Conservation (phyloP, 176 grass and related monocot genomes). For the Pontederia paniculata region DNA sequence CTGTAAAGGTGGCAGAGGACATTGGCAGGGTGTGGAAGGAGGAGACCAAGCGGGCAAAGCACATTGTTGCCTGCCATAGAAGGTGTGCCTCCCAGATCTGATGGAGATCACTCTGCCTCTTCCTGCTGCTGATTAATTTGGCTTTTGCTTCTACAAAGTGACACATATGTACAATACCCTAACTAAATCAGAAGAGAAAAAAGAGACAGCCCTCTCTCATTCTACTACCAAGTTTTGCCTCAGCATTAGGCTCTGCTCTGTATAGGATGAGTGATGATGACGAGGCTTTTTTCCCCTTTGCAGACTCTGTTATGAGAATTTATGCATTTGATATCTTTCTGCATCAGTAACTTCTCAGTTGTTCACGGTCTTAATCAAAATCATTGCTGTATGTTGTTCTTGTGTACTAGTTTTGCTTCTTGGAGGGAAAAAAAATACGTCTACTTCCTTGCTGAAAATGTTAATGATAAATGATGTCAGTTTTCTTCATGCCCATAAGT, state of each 20-base stretch:
- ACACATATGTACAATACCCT: not conserved
- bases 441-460: no score
- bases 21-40: constrained; percentile 27
- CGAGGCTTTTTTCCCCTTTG: constrained; percentile 3
- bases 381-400: no score
- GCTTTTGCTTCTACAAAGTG: not conserved
- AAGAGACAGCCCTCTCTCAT: not conserved
- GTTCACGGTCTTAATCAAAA: no score
- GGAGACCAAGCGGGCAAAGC: constrained; percentile 27
- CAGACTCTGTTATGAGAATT: no score
- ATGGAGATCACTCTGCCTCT: constrained; percentile 1
- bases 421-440: no score
- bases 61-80: constrained; percentile 15
- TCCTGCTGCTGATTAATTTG: constrained; percentile 3
- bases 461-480: no score
- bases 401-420: no score
- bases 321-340: no score
- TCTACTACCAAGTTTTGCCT: constrained; percentile 7
- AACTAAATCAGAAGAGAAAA: not conserved
- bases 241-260: not conserved
- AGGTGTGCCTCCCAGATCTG: constrained; percentile 26
- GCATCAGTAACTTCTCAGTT: no score
- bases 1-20: constrained; percentile 26
- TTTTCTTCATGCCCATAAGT: no score
- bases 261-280: constrained; percentile 8